Conservation (phyloP, 495 filamentous ascomycete genomes). For the Penicillium paxilli region DNA sequence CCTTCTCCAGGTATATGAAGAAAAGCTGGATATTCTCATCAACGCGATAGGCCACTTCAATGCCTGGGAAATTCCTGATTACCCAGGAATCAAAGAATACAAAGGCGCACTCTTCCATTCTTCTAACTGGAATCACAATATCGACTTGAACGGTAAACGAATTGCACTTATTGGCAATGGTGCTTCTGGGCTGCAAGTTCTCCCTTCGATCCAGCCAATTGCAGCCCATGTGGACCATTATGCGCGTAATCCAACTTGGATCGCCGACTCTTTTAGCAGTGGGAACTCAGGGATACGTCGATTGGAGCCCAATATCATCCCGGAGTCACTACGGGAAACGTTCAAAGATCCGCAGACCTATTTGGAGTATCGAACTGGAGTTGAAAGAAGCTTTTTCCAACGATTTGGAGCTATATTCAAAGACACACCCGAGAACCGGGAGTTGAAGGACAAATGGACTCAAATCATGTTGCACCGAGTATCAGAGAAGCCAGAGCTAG, state of each 20-base stretch:
- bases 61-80: constrained; percentile 52
- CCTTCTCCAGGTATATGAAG: constrained; percentile 42
- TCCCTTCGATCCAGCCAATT: constrained; percentile 57
- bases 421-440: constrained; percentile 50
- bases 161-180: constrained; percentile 65
- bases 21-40: constrained; percentile 58
- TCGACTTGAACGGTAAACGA: constrained; percentile 50
- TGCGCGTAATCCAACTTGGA: constrained; percentile 67
- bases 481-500: constrained; percentile 53
- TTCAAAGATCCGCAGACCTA: constrained; percentile 52
- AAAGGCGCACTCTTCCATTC: constrained; percentile 53
- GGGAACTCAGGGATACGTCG: constrained; percentile 32
- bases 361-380: constrained; percentile 46
- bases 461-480: constrained; percentile 52
- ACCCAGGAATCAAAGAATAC: constrained; percentile 49
- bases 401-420: constrained; percentile 57
- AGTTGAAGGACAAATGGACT: constrained; percentile 50
- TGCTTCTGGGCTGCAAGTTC: constrained; percentile 55
- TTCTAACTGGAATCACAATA: constrained; percentile 52
- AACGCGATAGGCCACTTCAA: constrained; percentile 60
- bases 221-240: constrained; percentile 63
- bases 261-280: constrained; percentile 56
- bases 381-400: constrained; percentile 58
- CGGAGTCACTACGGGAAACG: constrained; percentile 46
- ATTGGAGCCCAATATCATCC: constrained; percentile 49